phyloP scores from a whole-genome alignment of 441 rosid genomes.

The Euphorbia corollata region DNA sequence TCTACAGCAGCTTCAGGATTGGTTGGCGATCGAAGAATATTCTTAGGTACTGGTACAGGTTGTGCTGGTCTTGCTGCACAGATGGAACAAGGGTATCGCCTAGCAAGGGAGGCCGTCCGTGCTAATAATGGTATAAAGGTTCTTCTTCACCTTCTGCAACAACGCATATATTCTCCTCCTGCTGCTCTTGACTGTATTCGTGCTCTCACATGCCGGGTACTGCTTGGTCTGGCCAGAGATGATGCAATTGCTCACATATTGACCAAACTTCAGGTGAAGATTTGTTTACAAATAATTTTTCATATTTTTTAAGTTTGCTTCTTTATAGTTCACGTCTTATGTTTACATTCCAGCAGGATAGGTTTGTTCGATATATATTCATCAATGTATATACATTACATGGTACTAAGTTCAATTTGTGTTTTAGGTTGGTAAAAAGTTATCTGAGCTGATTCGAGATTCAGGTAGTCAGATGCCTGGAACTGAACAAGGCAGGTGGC shows the following conservation, averaged over 20 bases:
- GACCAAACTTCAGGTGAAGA: conserved; percentile 88
- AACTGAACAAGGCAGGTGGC: conserved; percentile 92
- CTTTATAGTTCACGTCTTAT: not conserved
- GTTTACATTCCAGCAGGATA: conserved; percentile 2
- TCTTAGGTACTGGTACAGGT: conserved; percentile 92
- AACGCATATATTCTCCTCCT: conserved; percentile 83
- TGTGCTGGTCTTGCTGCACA: conserved; percentile 98
- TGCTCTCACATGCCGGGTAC: conserved; percentile 89
- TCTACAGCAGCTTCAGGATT: conserved; percentile 70
- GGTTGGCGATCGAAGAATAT: conserved; percentile 96
- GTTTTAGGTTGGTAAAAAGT: conserved; percentile 85
- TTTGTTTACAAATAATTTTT: not conserved
- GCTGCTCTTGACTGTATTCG: conserved; percentile 90
- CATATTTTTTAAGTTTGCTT: not conserved
- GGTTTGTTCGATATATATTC: not conserved
- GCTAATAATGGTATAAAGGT: conserved; percentile 94
- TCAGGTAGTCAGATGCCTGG: conserved; percentile 78
- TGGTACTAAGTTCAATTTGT: conserved; percentile 18
- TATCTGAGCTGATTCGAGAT: conserved; percentile 93
- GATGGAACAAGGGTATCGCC: conserved; percentile 94
- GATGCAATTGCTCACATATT: conserved; percentile 92
- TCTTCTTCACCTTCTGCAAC: conserved; percentile 91
- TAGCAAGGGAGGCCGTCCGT: conserved; percentile 95
- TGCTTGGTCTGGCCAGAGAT: conserved; percentile 98
- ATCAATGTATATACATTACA: not conserved